phyloP scores from a whole-genome alignment of 2,329 filamentous ascomycete species.

The Colletotrichum agaves region DNA sequence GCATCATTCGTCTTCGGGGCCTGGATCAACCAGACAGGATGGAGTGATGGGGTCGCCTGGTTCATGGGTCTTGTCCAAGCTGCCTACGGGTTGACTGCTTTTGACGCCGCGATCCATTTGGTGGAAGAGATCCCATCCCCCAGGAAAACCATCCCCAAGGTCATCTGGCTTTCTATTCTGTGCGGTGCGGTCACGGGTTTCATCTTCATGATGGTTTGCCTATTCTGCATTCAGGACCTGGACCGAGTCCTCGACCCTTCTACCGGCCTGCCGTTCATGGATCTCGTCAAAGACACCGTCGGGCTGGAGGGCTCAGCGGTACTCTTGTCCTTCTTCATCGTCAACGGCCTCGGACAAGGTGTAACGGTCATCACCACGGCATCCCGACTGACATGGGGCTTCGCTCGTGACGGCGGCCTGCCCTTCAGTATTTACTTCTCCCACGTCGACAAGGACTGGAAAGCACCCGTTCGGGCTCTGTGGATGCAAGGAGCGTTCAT shows the following conservation, averaged over 20 bases:
- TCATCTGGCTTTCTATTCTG: constrained; percentile 63
- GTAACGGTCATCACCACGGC: constrained; percentile 62
- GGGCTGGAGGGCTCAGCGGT: constrained; percentile 54
- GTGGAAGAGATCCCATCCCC: constrained; percentile 66
- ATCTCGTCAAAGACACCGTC: constrained; percentile 54
- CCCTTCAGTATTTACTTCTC: constrained; percentile 57
- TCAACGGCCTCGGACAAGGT: constrained; percentile 66
- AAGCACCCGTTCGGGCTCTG: constrained; percentile 61
- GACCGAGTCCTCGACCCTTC: constrained; percentile 52
- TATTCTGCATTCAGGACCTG: constrained; percentile 62
- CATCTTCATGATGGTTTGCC: constrained; percentile 62
- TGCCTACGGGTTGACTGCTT: constrained; percentile 66
- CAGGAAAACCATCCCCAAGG: constrained; percentile 59
- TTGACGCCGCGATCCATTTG: constrained; percentile 69
- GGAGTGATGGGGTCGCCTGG: constrained; percentile 66
- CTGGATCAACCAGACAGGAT: constrained; percentile 64
- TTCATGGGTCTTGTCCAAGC: constrained; percentile 67
- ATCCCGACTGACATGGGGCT: constrained; percentile 64
- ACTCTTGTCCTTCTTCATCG: constrained; percentile 63
- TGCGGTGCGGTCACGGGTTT: constrained; percentile 60
- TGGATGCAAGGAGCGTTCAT: constrained; percentile 60
- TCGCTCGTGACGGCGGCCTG: constrained; percentile 61
- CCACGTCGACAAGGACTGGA: constrained; percentile 59
- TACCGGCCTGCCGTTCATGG: constrained; percentile 59
- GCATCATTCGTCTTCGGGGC: constrained; percentile 62